phyloP scores from a whole-genome alignment of 345 rosid species.

The Garcia nutans region DNA sequence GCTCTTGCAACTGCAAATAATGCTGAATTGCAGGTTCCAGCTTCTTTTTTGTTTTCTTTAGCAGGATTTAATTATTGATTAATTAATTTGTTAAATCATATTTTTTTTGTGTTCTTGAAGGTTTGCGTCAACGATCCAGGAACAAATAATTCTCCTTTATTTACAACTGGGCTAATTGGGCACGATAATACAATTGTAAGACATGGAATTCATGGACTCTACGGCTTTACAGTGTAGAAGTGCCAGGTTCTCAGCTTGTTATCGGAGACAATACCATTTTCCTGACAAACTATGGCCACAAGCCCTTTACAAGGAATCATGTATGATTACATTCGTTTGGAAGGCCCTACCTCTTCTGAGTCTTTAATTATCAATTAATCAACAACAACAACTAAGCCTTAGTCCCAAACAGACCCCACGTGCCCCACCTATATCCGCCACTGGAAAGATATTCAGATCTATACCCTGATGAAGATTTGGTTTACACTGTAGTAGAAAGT shows the following conservation, averaged over 20 bases:
- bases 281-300: conserved; percentile 42
- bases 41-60: too few species aligned
- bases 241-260: conserved; percentile 44
- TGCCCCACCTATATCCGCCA: too few species aligned
- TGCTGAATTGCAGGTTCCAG: conserved; percentile 89
- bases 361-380: too few species aligned
- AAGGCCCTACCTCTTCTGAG: conserved; percentile 39
- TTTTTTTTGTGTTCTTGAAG: conserved; percentile 24
- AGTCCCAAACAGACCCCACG: too few species aligned
- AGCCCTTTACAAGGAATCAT: conserved; percentile 76
- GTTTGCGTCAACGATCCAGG: conserved; percentile 55
- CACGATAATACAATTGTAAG: conserved; percentile 75
- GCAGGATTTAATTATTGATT: background rate
- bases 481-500: conserved; percentile 61
- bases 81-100: background rate
- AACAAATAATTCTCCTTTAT: conserved; percentile 37
- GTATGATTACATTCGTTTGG: conserved; percentile 84
- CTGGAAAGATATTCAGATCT: conserved; percentile 71
- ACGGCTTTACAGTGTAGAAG: conserved; percentile 50
- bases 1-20: conserved; percentile 83
- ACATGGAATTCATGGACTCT: conserved; percentile 83
- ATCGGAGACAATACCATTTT: conserved; percentile 57
- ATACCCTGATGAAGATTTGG: conserved; percentile 63
- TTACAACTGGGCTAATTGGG: conserved; percentile 65
- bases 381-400: too few species aligned